These are phyloP conservation scores for Heritiera fomes DNA, from an alignment of 345 rosid species.

Conservation along the genomic window DNA sequence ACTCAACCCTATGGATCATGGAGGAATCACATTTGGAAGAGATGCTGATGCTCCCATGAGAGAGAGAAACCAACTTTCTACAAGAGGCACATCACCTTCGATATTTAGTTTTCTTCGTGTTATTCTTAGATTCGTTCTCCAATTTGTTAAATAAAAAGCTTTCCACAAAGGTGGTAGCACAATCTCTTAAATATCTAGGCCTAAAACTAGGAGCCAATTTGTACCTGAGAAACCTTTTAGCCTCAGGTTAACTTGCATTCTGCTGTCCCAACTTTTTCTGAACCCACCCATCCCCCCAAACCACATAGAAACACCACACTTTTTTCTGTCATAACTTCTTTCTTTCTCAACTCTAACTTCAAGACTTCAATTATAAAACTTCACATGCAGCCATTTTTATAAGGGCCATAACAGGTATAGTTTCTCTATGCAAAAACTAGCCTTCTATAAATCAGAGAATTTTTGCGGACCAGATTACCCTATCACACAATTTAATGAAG, in stretches of 20 bases:
- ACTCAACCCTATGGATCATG: not conserved
- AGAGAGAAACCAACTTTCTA: not conserved
- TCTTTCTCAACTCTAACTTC: not conserved
- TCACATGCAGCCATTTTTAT: not conserved
- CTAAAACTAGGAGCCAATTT: not conserved
- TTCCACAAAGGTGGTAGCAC: not conserved
- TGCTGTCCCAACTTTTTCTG: not conserved
- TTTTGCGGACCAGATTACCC: not conserved
- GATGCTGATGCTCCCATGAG: not conserved
- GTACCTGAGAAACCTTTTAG: not conserved
- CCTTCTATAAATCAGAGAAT: not conserved
- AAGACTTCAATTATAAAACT: not conserved
- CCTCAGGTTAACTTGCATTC: not conserved
- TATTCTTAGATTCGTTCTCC: not conserved
- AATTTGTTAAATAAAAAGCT: not conserved
- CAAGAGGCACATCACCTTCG: not conserved
- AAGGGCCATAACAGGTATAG: not conserved
- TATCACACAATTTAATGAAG: not conserved
- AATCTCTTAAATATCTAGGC: not conserved
- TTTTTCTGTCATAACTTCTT: not conserved
- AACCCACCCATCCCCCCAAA: not conserved
- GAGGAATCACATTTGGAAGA: slow-evolving; percentile 1
- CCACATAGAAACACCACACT: not conserved
- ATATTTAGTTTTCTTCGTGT: not conserved
- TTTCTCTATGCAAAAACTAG: not conserved